Evolutionary conservation across 768 basidiomycete species (phyloP), one percentile per base, ranked within the genome.

Genomic region (Leccinum imitatum): DNA sequence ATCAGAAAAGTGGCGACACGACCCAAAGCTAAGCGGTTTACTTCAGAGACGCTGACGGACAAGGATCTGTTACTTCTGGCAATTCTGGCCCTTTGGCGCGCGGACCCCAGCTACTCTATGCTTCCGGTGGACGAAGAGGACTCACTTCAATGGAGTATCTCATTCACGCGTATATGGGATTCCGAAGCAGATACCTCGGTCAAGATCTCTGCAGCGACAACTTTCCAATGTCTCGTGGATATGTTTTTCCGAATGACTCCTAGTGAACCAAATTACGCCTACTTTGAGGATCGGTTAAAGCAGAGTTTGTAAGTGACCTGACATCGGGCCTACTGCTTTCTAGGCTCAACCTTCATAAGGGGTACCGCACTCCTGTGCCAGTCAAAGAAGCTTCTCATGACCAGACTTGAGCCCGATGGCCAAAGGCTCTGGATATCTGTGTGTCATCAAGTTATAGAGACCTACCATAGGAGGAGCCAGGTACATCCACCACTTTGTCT

Each of bases 391-490:
- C 74, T 92, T 19, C 72, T 92, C 39, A 75, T 80, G 57, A 73
- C 82, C n/a, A 77, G 90, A 51, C 76, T 77, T 6, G 87, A 90
- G 61, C 67, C 81, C 5, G 84, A 89, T 51, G 75, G 76, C 1
- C 87, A 91, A 68, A 79, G 85, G 9, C 77, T 91, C 65, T 91
- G 89, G 85, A 83, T 87, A 52, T 74, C 80, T n/a, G 77, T 87
- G 25, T 79, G 84, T 4, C 80, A 84, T 67, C 84, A 86, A 57
- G 68, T 87, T 6, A 69, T 90, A 27, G 84, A 85, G 57, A 71
- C 84, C 0, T 89, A 83, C 62, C 76, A 80, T 5, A 73, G 75
- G 58, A 81, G 77, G 56, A 77, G 75, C 56, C 76, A 82, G 56
- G 86, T 86, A 68, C 59, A 76, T 73, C 27, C 14, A 31, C 7